These are phyloP conservation scores for Fagus crenata DNA, from an alignment of 306 rosid species.

Conservation along the genomic window DNA sequence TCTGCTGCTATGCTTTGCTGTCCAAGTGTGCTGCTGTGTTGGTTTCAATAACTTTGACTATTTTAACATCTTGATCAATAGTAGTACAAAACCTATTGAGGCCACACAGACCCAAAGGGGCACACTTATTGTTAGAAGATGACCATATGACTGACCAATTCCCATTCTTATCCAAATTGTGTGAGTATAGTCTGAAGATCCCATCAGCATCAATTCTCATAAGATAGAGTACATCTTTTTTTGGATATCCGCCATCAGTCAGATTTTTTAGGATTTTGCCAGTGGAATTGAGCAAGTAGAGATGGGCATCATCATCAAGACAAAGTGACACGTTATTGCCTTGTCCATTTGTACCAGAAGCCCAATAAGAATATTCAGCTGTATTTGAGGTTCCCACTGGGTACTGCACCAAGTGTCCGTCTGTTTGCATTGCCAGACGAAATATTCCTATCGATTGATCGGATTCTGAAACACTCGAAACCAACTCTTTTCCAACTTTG, in stretches of 20 bases:
- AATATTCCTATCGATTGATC: not conserved
- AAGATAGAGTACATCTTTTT: not conserved
- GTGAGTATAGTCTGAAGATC: not conserved
- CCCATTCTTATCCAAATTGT: not conserved
- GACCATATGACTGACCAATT: not conserved
- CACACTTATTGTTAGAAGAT: not conserved
- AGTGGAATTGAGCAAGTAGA: conserved; percentile 4
- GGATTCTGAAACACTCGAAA: not conserved
- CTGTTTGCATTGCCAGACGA: not conserved
- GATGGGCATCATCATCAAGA: not conserved
- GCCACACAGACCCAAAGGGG: not conserved
- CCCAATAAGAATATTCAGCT: not conserved
- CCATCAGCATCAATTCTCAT: not conserved
- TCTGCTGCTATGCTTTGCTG: no score
- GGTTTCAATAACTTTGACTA: no score
- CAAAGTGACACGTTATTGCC: not conserved
- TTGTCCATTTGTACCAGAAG: rapidly evolving
- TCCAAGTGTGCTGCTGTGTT: no score
- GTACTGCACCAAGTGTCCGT: conserved; percentile 4
- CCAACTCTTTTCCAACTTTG: not conserved
- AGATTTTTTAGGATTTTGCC: not conserved
- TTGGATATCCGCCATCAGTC: not conserved
- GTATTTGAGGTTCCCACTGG: not conserved
- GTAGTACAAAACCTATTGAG: not conserved
- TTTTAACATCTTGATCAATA: not conserved